Evolutionary conservation across 2,329 filamentous ascomycete species (phyloP).

Genomic region (Aspergillus terreus): DNA sequence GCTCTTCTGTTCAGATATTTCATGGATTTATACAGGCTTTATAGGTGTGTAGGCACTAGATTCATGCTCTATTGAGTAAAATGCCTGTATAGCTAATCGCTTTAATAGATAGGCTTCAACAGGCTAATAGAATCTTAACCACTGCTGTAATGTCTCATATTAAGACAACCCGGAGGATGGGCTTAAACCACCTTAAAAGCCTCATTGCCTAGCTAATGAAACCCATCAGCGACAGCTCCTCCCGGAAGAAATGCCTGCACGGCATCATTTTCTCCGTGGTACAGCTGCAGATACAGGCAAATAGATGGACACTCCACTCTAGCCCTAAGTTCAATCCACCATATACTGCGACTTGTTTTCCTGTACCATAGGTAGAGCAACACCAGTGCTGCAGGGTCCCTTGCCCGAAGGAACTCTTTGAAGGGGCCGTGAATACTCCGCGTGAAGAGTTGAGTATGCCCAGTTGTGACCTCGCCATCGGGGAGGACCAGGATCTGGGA

Average conservation of each 20-base stretch:
- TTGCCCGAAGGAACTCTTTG: constrained; percentile 26
- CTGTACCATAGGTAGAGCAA: constrained; percentile 44
- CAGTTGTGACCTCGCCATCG: constrained; percentile 22
- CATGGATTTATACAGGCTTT: no score
- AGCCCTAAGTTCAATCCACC: constrained; percentile 44
- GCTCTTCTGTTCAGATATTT: no score
- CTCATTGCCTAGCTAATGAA: neutral
- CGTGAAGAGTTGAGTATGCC: constrained; percentile 31
- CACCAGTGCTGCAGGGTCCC: constrained; percentile 38
- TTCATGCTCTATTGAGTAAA: neutral
- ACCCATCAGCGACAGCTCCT: constrained; percentile 16
- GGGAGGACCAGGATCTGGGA: constrained; percentile 27
- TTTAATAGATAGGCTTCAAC: neutral
- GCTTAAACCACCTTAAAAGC: no score
- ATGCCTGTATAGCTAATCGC: neutral
- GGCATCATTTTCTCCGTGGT: constrained; percentile 23
- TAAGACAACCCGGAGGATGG: no score
- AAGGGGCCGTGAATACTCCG: constrained; percentile 33
- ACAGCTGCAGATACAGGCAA: constrained; percentile 31
- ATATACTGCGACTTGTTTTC: constrained; percentile 39
- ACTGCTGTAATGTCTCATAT: no score
- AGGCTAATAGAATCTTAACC: no score
- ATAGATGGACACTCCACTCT: constrained; percentile 44
- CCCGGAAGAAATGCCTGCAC: constrained; percentile 32
- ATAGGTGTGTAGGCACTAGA: neutral